Evolutionary conservation across 768 basidiomycete species (phyloP).

Genomic region (Agrocybe praecox): DNA sequence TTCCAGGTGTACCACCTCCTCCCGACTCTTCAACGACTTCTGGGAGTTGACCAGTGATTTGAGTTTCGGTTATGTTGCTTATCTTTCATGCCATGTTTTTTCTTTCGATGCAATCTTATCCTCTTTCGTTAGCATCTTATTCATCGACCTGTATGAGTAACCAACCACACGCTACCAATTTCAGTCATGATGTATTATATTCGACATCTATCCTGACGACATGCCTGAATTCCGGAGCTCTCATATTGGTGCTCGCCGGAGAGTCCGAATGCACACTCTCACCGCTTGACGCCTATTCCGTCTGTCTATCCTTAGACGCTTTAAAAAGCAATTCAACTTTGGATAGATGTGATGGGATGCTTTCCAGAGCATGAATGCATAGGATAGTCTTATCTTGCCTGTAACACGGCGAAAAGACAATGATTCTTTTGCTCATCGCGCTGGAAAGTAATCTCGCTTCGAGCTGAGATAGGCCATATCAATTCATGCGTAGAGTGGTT

Average conservation of each 20-base stretch:
- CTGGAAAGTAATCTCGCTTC: constrained; percentile 6
- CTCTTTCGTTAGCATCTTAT: neutral
- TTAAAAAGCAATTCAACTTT: constrained; percentile 18
- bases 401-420: constrained; percentile 6
- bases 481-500: constrained; percentile 52
- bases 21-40: constrained; percentile 4
- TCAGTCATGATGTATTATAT: neutral
- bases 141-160: neutral
- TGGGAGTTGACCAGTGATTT: neutral
- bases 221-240: too few relatives aligned
- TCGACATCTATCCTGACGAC: too few relatives aligned
- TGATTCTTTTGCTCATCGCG: constrained; percentile 10
- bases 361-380: constrained; percentile 4
- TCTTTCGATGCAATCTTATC: neutral
- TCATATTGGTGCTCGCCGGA: too few relatives aligned
- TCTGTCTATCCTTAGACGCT: constrained; percentile 17
- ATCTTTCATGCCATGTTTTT: neutral
- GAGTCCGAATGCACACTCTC: neutral
- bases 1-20: constrained; percentile 16
- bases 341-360: constrained; percentile 19
- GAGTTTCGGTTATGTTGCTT: neutral
- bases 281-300: constrained; percentile 3
- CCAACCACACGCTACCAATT: too few relatives aligned
- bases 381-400: constrained; percentile 16
- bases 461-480: constrained; percentile 26